Percentiles rank a stretch among this genome's conserved stretches.
Conservation (phyloP, 805 yeast genomes). For the Danielia reshetovae region DNA sequence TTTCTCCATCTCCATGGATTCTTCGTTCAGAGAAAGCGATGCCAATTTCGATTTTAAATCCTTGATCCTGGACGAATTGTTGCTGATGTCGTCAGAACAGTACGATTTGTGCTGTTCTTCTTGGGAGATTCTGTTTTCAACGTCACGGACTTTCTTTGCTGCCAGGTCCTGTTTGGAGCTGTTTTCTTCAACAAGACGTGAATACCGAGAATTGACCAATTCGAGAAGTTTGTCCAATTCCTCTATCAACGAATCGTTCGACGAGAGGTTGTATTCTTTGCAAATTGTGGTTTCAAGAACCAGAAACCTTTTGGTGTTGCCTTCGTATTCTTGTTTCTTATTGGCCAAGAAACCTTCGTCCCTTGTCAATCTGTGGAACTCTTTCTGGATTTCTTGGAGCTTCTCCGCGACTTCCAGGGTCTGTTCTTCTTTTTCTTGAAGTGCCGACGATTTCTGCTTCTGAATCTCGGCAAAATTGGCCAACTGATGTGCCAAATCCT, state of each 20-base stretch:
- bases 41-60: constrained; percentile 37
- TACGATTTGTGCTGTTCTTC: constrained; percentile 44
- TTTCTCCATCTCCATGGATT: constrained; percentile 44
- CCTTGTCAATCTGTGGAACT: constrained; percentile 34
- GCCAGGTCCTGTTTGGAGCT: background rate
- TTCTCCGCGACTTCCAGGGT: constrained; percentile 13
- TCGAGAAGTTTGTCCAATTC: constrained; percentile 5
- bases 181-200: constrained; percentile 4
- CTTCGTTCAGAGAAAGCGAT: constrained; percentile 39
- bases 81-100: constrained; percentile 36
- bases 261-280: constrained; percentile 7
- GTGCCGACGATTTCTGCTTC: constrained; percentile 13
- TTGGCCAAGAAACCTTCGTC: constrained; percentile 49
- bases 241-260: constrained; percentile 12
- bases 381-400: constrained; percentile 17
- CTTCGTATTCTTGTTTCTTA: constrained; percentile 33
- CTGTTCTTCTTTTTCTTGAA: constrained; percentile 8
- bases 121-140: constrained; percentile 26
- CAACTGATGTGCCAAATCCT: constrained; percentile 25
- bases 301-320: constrained; percentile 10
- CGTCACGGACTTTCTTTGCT: constrained; percentile 11
- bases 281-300: background rate
- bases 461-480: constrained; percentile 26
- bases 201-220: background rate
- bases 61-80: constrained; percentile 30